Evolutionary conservation across 495 filamentous ascomycete genomes (phyloP).

Genomic region (Immersiella caudata): DNA sequence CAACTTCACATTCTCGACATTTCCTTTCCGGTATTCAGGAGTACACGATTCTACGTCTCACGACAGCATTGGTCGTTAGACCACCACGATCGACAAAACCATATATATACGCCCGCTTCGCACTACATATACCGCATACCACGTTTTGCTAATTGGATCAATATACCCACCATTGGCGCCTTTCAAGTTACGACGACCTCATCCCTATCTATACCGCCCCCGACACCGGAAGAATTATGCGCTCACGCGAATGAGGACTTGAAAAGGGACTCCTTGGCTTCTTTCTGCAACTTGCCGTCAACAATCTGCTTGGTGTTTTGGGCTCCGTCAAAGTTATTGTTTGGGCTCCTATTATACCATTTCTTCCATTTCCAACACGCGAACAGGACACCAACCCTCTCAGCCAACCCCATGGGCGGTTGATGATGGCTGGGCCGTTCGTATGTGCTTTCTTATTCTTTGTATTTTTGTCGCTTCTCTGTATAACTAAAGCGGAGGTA

Average conservation of each 20-base stretch:
- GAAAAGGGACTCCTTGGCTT: slow-evolving; percentile 19
- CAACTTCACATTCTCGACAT: slow-evolving; percentile 8
- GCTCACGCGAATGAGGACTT: slow-evolving; percentile 43
- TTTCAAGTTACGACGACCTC: slow-evolving; percentile 17
- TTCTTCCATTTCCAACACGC: background rate
- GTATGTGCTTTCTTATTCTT: background rate
- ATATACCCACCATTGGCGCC: slow-evolving; percentile 34
- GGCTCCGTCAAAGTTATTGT: background rate
- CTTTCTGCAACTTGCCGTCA: slow-evolving; percentile 23
- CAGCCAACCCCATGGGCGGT: background rate
- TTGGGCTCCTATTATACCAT: background rate
- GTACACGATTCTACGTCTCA: slow-evolving; percentile 23
- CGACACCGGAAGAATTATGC: slow-evolving; percentile 39
- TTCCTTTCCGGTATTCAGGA: slow-evolving; percentile 14
- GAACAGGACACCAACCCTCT: background rate
- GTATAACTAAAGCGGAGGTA: slow-evolving; percentile 6
- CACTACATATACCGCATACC: slow-evolving; percentile 26
- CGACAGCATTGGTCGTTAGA: slow-evolving; percentile 16
- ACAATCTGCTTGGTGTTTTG: slow-evolving; percentile 11
- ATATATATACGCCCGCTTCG: slow-evolving; percentile 25
- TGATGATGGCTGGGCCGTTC: background rate
- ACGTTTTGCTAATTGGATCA: slow-evolving; percentile 20
- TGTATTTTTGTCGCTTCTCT: background rate
- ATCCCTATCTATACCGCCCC: slow-evolving; percentile 26
- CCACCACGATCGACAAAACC: slow-evolving; percentile 10